Percentiles rank a stretch among this genome's conserved stretches.
Evolutionary conservation across 768 basidiomycete genomes (phyloP).

Genomic region (Pulveroboletus sp.): DNA sequence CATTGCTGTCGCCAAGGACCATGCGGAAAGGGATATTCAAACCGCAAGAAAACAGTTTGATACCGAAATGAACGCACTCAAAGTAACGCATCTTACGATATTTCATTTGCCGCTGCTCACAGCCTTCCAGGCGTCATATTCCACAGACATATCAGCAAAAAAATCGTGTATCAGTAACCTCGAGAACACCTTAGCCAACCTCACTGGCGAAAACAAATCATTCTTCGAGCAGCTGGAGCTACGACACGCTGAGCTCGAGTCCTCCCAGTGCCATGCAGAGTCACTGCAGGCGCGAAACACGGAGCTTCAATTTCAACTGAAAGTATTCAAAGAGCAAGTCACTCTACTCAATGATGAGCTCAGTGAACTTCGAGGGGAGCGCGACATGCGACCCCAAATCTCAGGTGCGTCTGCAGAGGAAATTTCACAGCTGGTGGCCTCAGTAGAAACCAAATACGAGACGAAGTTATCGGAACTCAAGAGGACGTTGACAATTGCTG

Average conservation of each 20-base stretch:
- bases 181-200: conserved; percentile 62
- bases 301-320: conserved; percentile 83
- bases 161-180: conserved; percentile 61
- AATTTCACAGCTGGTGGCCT: conserved; percentile 65
- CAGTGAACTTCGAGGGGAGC: conserved; percentile 56
- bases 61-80: conserved; percentile 64
- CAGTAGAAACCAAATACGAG: conserved; percentile 75
- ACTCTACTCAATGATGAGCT: conserved; percentile 69
- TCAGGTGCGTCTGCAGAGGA: conserved; percentile 54
- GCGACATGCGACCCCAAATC: conserved; percentile 40
- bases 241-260: conserved; percentile 87
- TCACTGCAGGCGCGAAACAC: conserved; percentile 70
- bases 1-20: conserved; percentile 51
- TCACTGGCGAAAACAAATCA: conserved; percentile 68
- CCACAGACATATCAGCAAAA: conserved; percentile 60
- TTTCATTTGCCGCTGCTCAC: conserved; percentile 9
- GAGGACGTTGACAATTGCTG: conserved; percentile 54
- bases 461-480: conserved; percentile 67
- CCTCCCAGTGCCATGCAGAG: conserved; percentile 70
- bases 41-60: conserved; percentile 69
- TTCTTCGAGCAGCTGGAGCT: conserved; percentile 86
- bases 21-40: conserved; percentile 68
- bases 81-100: conserved; percentile 42
- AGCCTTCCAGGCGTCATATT: conserved; percentile 52
- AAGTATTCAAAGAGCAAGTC: conserved; percentile 71